Conservation (phyloP, 805 yeast genomes). For the Schizosaccharomyces lindneri region DNA sequence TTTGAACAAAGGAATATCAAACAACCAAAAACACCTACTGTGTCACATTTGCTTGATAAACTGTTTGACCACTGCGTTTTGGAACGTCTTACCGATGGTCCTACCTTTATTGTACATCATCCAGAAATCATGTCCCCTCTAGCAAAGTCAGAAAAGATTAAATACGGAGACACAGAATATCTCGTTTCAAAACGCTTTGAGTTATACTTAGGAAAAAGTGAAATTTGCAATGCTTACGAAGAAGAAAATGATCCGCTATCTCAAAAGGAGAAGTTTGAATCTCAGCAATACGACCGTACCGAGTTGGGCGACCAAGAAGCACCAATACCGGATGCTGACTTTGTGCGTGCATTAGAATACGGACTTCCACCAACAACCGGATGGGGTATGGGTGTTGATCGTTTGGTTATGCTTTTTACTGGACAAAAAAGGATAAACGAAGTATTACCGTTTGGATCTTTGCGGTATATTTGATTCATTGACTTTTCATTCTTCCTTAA, state of each 20-base stretch:
- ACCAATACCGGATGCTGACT: slow-evolving; percentile 45
- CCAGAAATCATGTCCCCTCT: slow-evolving; percentile 73
- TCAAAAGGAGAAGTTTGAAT: slow-evolving; percentile 37
- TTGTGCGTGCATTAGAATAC: slow-evolving; percentile 57
- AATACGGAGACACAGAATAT: slow-evolving; percentile 13
- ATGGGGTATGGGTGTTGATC: slow-evolving; percentile 85
- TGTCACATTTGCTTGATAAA: slow-evolving; percentile 38
- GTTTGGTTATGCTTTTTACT: slow-evolving; percentile 58
- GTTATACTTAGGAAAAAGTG: slow-evolving; percentile 53
- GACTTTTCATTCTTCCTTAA: no score
- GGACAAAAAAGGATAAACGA: slow-evolving; percentile 42
- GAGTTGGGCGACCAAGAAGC: slow-evolving; percentile 34
- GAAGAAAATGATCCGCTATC: slow-evolving; percentile 74
- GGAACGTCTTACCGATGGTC: slow-evolving; percentile 32
- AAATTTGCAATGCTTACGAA: slow-evolving; percentile 79
- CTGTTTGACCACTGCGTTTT: slow-evolving; percentile 30
- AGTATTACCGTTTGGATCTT: slow-evolving; percentile 49
- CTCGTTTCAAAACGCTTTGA: slow-evolving; percentile 53
- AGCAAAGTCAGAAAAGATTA: slow-evolving; percentile 34
- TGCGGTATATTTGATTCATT: slow-evolving; percentile 33
- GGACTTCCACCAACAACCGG: slow-evolving; percentile 98
- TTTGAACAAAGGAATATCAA: slow-evolving; percentile 17
- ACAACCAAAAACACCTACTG: slow-evolving; percentile 14
- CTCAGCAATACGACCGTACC: slow-evolving; percentile 28
- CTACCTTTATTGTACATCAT: slow-evolving; percentile 57